These are phyloP conservation scores for Nakazawaea pomicola DNA, from an alignment of 805 yeast species.

Conservation along the genomic window DNA sequence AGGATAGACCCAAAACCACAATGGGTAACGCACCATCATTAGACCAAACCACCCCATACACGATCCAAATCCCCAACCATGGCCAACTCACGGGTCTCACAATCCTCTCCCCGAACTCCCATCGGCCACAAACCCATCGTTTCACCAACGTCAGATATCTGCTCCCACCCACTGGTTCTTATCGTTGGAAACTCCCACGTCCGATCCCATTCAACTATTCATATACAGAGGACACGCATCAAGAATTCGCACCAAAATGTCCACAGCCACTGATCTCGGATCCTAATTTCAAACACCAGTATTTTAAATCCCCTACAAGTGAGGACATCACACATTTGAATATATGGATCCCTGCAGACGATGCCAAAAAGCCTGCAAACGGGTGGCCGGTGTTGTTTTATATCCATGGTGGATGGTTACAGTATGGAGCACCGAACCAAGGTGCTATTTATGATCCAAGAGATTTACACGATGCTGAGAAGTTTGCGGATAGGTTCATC, in stretches of 20 bases:
- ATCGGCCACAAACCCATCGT: conserved; percentile 8
- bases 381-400: conserved; percentile 40
- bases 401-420: conserved; percentile 42
- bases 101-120: conserved; percentile 4
- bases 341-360: conserved; percentile 21
- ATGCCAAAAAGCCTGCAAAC: conserved; percentile 25
- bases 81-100: conserved; percentile 7
- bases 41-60: not conserved
- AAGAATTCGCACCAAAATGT: conserved; percentile 27
- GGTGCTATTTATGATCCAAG: conserved; percentile 18
- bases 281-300: conserved; percentile 17
- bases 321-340: conserved; percentile 33
- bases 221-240: conserved; percentile 34
- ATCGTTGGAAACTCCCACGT: conserved; percentile 11
- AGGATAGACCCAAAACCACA: no score
- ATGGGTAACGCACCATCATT: conserved; percentile 13
- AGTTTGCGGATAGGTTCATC: conserved; percentile 28
- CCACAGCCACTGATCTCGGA: conserved; percentile 32
- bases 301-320: conserved; percentile 12
- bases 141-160: conserved; percentile 12
- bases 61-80: conserved; percentile 6
- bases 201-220: conserved; percentile 28
- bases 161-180: conserved; percentile 4
- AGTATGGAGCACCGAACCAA: conserved; percentile 26
- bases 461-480: conserved; percentile 22